Percentiles rank a stretch among this genome's conserved stretches.
phyloP scores from a whole-genome alignment of 2,329 filamentous ascomycete genomes.

The Pseudogymnoascus sp. region DNA sequence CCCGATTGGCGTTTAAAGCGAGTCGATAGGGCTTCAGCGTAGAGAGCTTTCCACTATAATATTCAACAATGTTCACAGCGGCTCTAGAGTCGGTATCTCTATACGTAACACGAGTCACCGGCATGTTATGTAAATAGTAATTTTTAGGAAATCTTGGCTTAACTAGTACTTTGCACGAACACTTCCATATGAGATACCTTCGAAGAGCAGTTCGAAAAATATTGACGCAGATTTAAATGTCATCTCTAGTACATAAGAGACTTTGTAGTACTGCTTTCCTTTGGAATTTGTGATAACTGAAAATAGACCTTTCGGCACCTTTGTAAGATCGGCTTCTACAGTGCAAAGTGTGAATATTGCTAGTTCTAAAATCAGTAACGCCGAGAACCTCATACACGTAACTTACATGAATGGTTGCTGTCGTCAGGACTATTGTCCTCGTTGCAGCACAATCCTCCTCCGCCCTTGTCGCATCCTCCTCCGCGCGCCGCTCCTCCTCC shows the following conservation, averaged over 20 bases:
- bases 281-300: too few relatives aligned
- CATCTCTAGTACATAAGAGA: background rate
- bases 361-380: too few relatives aligned
- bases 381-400: too few relatives aligned
- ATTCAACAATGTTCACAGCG: too few relatives aligned
- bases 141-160: background rate
- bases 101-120: too few relatives aligned
- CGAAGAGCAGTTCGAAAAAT: background rate
- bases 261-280: background rate
- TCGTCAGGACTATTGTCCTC: too few relatives aligned
- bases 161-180: background rate
- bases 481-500: slow-evolving; percentile 5
- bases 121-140: background rate
- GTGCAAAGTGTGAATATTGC: too few relatives aligned
- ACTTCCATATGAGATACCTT: background rate
- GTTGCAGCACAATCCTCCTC: background rate
- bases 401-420: too few relatives aligned
- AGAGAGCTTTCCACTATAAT: too few relatives aligned
- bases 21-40: background rate
- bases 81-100: too few relatives aligned
- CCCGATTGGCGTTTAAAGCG: background rate
- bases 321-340: too few relatives aligned
- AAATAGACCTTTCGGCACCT: too few relatives aligned
- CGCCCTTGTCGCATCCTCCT: background rate
- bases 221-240: background rate